Conservation (phyloP, 192 early-diverging fungal species). For the Oehlia diaphana region DNA sequence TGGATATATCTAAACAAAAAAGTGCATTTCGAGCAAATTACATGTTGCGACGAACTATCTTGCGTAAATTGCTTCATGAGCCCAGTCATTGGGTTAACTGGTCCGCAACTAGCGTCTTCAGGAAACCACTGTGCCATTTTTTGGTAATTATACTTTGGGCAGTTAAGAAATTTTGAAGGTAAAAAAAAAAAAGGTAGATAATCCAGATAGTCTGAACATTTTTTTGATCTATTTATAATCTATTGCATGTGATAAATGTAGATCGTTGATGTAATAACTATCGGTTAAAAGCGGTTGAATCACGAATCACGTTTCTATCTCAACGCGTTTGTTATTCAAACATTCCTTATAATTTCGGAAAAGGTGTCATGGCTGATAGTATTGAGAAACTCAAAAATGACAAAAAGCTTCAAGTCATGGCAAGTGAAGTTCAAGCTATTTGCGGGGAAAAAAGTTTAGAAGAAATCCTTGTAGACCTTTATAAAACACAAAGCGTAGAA, state of each 20-base stretch:
- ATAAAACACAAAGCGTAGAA: neutral
- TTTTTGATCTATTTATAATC: too few relatives aligned
- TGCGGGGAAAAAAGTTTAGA: neutral
- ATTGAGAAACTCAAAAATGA: constrained; percentile 4
- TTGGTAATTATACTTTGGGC: too few relatives aligned
- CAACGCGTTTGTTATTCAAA: too few relatives aligned
- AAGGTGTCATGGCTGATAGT: neutral
- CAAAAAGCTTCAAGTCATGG: neutral
- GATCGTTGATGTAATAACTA: too few relatives aligned
- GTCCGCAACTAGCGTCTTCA: constrained; percentile 71
- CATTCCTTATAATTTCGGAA: too few relatives aligned
- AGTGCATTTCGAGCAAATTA: constrained; percentile 24
- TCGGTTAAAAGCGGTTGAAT: too few relatives aligned
- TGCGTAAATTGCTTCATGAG: constrained; percentile 81
- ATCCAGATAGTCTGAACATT: too few relatives aligned
- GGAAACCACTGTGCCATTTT: constrained; percentile 58
- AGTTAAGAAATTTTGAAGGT: neutral
- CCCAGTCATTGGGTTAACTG: constrained; percentile 71
- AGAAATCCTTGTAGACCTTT: constrained; percentile 5
- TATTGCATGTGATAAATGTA: too few relatives aligned
- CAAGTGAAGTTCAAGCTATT: neutral
- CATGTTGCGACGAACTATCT: constrained; percentile 81
- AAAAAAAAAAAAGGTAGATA: too few relatives aligned
- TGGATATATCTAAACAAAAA: too few relatives aligned
- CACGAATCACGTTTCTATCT: too few relatives aligned